phyloP scores from a whole-genome alignment of 2,329 filamentous ascomycete genomes.

The Lachnum nothofagi region DNA sequence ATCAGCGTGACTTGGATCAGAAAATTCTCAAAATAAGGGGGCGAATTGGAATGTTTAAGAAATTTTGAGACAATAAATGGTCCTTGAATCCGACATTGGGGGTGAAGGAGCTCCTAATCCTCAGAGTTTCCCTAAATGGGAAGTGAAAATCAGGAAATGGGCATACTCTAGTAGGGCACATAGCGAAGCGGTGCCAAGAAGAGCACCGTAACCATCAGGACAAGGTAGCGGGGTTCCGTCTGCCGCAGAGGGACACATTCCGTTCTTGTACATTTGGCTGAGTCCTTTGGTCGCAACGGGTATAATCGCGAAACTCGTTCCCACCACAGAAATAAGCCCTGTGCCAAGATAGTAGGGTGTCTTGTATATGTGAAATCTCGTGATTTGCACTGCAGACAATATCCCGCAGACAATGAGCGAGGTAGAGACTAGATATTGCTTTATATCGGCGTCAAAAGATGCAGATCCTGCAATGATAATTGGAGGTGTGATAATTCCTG shows the following conservation, averaged over 20 bases:
- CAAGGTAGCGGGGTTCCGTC: conserved; percentile 65
- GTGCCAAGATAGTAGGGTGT: conserved; percentile 73
- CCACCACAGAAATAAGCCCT: conserved; percentile 73
- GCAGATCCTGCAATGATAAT: conserved; percentile 61
- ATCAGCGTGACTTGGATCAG: no score
- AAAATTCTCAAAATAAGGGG: no score
- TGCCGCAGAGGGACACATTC: conserved; percentile 48
- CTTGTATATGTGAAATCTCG: conserved; percentile 65
- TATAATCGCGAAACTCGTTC: conserved; percentile 73
- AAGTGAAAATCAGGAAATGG: no score
- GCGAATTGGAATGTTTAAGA: no score
- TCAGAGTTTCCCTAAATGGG: no score
- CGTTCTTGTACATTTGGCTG: conserved; percentile 70
- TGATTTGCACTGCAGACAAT: conserved; percentile 71
- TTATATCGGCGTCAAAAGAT: conserved; percentile 51
- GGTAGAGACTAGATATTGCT: conserved; percentile 61
- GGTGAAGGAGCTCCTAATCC: no score
- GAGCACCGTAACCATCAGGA: conserved; percentile 68
- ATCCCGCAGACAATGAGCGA: conserved; percentile 70
- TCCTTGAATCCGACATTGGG: no score
- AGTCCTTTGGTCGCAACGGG: conserved; percentile 68
- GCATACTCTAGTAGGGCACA: conserved; percentile 66
- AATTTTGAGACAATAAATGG: no score
- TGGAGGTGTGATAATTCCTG: conserved; percentile 66
- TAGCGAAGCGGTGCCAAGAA: conserved; percentile 65